Conservation (phyloP, 2,329 filamentous ascomycete genomes). For the Pleomassaria siparia region DNA sequence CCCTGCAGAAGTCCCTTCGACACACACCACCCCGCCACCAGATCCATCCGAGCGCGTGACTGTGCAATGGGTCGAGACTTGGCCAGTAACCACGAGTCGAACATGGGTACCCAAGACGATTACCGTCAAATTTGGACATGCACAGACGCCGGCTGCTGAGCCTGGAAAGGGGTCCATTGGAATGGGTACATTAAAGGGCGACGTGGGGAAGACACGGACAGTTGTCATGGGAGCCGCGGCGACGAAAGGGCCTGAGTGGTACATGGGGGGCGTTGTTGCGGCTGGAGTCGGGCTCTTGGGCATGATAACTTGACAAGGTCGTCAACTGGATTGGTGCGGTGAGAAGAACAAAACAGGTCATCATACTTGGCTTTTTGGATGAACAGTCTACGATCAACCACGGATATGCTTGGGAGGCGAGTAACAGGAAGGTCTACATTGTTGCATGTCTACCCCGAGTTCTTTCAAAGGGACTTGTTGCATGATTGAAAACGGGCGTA, state of each 20-base stretch:
- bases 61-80: slow-evolving; percentile 37
- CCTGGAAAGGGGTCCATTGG: slow-evolving; percentile 36
- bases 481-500: neutral
- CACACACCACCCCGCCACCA: slow-evolving; percentile 3
- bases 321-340: neutral
- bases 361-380: neutral
- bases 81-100: slow-evolving; percentile 22
- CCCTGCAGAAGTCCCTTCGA: neutral
- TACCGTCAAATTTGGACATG: slow-evolving; percentile 27
- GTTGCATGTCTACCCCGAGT: neutral
- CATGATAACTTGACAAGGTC: slow-evolving; percentile 14
- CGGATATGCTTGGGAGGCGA: neutral
- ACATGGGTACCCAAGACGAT: slow-evolving; percentile 38
- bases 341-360: neutral
- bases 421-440: neutral
- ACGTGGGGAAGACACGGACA: slow-evolving; percentile 30
- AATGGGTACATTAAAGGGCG: slow-evolving; percentile 38
- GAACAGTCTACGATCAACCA: neutral
- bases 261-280: slow-evolving; percentile 19
- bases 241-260: slow-evolving; percentile 18
- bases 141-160: slow-evolving; percentile 19
- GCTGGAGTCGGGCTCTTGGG: slow-evolving; percentile 28
- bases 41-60: slow-evolving; percentile 23
- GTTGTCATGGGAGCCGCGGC: slow-evolving; percentile 21
- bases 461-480: neutral